phyloP scores from a whole-genome alignment of 106 monocot species.

The Platanthera guangdongensis region DNA sequence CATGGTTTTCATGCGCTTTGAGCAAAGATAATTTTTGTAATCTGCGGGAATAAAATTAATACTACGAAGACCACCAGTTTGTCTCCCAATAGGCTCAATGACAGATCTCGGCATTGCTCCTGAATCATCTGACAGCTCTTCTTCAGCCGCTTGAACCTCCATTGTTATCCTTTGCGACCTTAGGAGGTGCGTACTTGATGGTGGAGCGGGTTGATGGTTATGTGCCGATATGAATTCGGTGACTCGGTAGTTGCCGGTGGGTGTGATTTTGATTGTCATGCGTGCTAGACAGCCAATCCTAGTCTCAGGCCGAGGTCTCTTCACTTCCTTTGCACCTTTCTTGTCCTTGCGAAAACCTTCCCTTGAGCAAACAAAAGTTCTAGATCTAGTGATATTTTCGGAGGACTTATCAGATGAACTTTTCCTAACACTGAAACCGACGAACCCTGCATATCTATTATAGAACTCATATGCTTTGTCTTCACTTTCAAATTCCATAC shows the following conservation, averaged over 20 bases:
- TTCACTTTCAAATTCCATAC: slow-evolving; percentile 52
- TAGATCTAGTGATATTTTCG: slow-evolving; percentile 39
- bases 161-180: slow-evolving; percentile 41
- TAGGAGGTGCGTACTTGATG: slow-evolving; percentile 41
- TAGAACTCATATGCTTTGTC: slow-evolving; percentile 56
- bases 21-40: slow-evolving; percentile 25
- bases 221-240: slow-evolving; percentile 41
- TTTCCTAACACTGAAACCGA: slow-evolving; percentile 56
- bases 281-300: slow-evolving; percentile 53
- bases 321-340: slow-evolving; percentile 48
- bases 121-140: slow-evolving; percentile 39
- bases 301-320: slow-evolving; percentile 41
- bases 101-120: slow-evolving; percentile 22
- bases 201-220: slow-evolving; percentile 52
- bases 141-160: slow-evolving; percentile 38
- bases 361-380: slow-evolving; percentile 58
- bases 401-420: slow-evolving; percentile 44
- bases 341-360: slow-evolving; percentile 54
- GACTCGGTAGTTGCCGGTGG: slow-evolving; percentile 38
- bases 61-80: slow-evolving; percentile 13
- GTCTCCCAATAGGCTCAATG: slow-evolving; percentile 11
- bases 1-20: slow-evolving; percentile 46
- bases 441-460: slow-evolving; percentile 41
- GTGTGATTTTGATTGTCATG: slow-evolving; percentile 44
- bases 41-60: slow-evolving; percentile 26